Evolutionary conservation across 2,329 filamentous ascomycete genomes (phyloP), one percentile per base, ranked within the genome.

Genomic region (Aureobasidium sp.): DNA sequence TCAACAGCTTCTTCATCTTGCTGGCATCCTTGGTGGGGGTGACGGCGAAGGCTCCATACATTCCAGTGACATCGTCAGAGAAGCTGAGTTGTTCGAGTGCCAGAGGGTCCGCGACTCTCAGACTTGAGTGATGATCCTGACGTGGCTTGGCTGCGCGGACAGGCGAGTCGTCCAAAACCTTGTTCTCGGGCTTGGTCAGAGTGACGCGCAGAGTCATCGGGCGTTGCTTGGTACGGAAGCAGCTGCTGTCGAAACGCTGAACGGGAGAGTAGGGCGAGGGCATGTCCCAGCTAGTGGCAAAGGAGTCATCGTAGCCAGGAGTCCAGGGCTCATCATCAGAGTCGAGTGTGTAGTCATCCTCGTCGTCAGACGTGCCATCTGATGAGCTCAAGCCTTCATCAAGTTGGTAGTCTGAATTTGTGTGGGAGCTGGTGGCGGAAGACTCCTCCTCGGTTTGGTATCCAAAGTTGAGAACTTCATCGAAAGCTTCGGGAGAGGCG

Each of bases 201-300:
- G 93, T 97, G 91, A 97, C 96, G 53, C 92, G 89, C 53, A 97
- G 77, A 3, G 94, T 97, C 92, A 97, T 97, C 73, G 97, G 92
- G 37, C 92, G 83, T 61, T 84, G 87, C 37, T 82, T 73, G 71
- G 62, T 5, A 4, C 41, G 47, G 34, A 34, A 61, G 45, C n/a
- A 48, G 10, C 16, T 29, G 21, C 63, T 53, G 39, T 60, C 59
- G 25, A 62, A 50, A 27, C 57, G 57, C 48, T 62, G 58, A 16
- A 42, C n/a, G 21, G 49, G 29, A 15, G 27, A 10, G 16, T 32
- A 37, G 15, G 54, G 42, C n/a, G 53, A 57, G 11, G 25, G 39
- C 15, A 57, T 42, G 39, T 45, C 39, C 41, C 32, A 52, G 49
- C 39, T 61, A 27, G 34, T 48, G 7, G 15, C 32, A 27, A 34